Conservation (phyloP, 2,329 filamentous ascomycete species). For the Chrysoporthe cubensis region DNA sequence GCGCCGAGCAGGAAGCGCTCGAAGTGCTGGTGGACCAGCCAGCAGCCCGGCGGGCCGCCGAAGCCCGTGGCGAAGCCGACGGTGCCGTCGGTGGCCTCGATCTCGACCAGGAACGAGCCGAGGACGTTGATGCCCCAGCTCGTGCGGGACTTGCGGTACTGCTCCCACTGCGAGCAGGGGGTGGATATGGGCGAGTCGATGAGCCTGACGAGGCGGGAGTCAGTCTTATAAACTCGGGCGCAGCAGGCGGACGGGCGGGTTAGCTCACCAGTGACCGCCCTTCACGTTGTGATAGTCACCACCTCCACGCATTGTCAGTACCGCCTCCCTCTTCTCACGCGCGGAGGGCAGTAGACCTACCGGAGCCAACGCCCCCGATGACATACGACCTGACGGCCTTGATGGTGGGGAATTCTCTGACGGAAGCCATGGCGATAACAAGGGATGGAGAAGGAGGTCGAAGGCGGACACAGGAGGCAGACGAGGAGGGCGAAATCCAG, state of each 20-base stretch:
- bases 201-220: constrained; percentile 61
- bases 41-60: constrained; percentile 89
- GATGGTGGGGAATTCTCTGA: constrained; percentile 71
- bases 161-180: constrained; percentile 86
- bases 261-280: constrained; percentile 65
- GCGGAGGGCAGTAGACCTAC: constrained; percentile 41
- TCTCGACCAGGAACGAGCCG: constrained; percentile 88
- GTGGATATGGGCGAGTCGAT: constrained; percentile 92
- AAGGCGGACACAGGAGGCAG: not conserved
- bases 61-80: constrained; percentile 94
- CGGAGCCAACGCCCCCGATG: constrained; percentile 63
- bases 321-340: not conserved
- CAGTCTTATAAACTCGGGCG: not conserved
- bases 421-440: constrained; percentile 47
- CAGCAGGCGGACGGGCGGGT: not conserved
- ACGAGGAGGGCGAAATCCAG: too few relatives aligned
- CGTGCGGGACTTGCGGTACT: constrained; percentile 85
- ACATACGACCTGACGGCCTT: constrained; percentile 75
- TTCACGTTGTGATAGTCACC: constrained; percentile 94
- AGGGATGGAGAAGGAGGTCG: not conserved
- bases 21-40: constrained; percentile 92
- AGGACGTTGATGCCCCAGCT: constrained; percentile 96
- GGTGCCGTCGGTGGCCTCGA: constrained; percentile 88
- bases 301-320: constrained; percentile 46
- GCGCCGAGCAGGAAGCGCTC: constrained; percentile 87